Base-by-base conservation (phyloP, 352 stramenopile species). In the Vaucheria bursata region DNA sequence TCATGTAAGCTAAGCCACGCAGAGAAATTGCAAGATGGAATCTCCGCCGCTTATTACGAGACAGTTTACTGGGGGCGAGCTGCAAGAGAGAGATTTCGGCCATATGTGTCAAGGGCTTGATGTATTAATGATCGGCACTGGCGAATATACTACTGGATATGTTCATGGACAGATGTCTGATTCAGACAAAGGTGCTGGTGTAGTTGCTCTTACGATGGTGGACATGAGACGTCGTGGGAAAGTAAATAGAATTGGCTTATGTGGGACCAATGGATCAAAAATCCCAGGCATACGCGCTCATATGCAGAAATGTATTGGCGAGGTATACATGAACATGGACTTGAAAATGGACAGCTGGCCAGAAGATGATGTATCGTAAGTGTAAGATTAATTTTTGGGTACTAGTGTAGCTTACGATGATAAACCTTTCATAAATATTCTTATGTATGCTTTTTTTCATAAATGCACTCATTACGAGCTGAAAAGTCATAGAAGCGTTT, bases 71-170 rank as follows among this genome's bases (percentile, higher is more conserved):
- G 75, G 75, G 33, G 75, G 75, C 0, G 73, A 81, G 40, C 38
- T 81, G 40, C 75, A 81, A 65, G 75, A 81, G 36, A n/a, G n/a
- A n/a, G n/a, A n/a, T n/a, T 29, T 73, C 4, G 52, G n/a, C 37
- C 40, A 71, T n/a, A 59, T 73, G 2, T 33, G 39, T 35, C 12
- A 50, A 18, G 75, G 38, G n/a, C 88, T 90, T 25, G 87, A 92
- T 77, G 87, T 93, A 1, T 83, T 94, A n/a, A 94, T 96, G 90
- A 86, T 94, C 7, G 90, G 91, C 33, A 95, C 91, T 0, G 91
- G 91, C 1, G 91, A 96, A 80, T 96, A 96, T 84, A 96, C 91
- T 31, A 96, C 91, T 7, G 91, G 91, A 5, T 96, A 91, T 78
- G 89, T 93, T 25, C 86, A 89, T 25, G 88, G 88, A 35, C 86